phyloP scores from a whole-genome alignment of 306 rosid genomes.

The Alnus glutinosa region DNA sequence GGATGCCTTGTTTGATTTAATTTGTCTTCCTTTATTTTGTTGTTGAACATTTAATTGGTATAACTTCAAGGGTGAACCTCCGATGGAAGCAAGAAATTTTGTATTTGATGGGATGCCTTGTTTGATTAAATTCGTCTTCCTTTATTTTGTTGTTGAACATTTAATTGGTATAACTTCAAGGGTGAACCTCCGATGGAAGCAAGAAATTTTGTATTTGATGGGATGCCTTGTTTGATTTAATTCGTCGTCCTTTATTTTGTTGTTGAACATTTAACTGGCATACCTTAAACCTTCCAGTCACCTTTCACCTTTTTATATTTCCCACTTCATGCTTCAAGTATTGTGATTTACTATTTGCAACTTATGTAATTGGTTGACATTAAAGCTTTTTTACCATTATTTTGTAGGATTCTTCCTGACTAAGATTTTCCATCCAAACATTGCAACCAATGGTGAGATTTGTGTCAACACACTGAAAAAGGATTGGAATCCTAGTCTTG shows the following conservation, averaged over 20 bases:
- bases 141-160: background rate
- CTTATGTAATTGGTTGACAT: background rate
- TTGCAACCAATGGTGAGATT: slow-evolving; percentile 87
- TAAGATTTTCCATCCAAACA: slow-evolving; percentile 91
- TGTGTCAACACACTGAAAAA: slow-evolving; percentile 96
- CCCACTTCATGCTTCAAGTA: background rate
- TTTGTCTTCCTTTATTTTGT: too few relatives aligned
- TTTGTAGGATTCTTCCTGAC: slow-evolving; percentile 84
- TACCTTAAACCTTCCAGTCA: too few relatives aligned
- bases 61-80: background rate
- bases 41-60: too few relatives aligned
- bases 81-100: background rate
- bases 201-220: background rate
- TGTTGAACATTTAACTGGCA: too few relatives aligned
- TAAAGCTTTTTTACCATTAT: slow-evolving; percentile 21
- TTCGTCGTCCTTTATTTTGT: background rate
- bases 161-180: background rate
- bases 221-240: slow-evolving; percentile 1
- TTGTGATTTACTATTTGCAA: background rate
- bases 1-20: slow-evolving; percentile 2
- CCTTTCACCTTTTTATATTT: too few relatives aligned
- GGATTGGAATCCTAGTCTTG: slow-evolving; percentile 98
- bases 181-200: background rate
- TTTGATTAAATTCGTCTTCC: background rate
- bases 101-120: slow-evolving; percentile 2